A percentile compares a stretch with the other conserved stretches of the same genome.
These are phyloP conservation scores for Exobasidium rhododendri DNA, from an alignment of 1,284 basidiomycete genomes.

Conservation along the genomic window DNA sequence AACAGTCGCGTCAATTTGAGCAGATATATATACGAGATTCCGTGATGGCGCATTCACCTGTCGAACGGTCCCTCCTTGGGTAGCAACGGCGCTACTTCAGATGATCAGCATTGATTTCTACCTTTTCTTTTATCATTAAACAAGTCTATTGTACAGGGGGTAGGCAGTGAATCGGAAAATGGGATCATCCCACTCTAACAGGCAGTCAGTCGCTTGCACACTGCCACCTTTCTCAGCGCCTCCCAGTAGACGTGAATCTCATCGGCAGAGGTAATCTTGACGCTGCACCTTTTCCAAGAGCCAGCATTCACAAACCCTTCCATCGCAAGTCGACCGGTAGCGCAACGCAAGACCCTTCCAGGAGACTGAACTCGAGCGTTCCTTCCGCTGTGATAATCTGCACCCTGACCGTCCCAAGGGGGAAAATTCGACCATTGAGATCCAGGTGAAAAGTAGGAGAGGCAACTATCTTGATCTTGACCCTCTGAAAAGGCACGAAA, in stretches of 20 bases:
- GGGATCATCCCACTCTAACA: background rate
- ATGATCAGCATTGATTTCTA: no score
- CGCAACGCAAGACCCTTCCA: conserved; percentile 25
- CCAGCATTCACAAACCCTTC: conserved; percentile 31
- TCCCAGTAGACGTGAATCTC: conserved; percentile 44
- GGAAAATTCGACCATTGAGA: background rate
- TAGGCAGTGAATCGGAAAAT: background rate
- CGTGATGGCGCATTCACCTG: no score
- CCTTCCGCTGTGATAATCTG: background rate
- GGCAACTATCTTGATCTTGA: conserved; percentile 21
- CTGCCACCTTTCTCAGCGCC: conserved; percentile 34
- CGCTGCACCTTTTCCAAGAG: conserved; percentile 28
- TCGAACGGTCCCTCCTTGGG: no score
- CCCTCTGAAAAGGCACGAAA: conserved; percentile 40
- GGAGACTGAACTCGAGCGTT: conserved; percentile 16
- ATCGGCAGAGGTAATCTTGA: conserved; percentile 27
- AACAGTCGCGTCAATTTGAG: no score
- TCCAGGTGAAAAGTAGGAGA: background rate
- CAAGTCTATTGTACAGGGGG: no score
- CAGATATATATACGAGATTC: no score
- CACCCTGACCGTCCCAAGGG: conserved; percentile 5
- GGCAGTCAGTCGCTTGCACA: conserved; percentile 27
- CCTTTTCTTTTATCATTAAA: no score
- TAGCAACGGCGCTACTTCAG: no score
- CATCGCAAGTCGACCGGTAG: conserved; percentile 32